A percentile compares a stretch with the other conserved stretches of the same genome.
Conservation (phyloP, 139 green algal species). For the Deuterostichococcus epilithicus region DNA sequence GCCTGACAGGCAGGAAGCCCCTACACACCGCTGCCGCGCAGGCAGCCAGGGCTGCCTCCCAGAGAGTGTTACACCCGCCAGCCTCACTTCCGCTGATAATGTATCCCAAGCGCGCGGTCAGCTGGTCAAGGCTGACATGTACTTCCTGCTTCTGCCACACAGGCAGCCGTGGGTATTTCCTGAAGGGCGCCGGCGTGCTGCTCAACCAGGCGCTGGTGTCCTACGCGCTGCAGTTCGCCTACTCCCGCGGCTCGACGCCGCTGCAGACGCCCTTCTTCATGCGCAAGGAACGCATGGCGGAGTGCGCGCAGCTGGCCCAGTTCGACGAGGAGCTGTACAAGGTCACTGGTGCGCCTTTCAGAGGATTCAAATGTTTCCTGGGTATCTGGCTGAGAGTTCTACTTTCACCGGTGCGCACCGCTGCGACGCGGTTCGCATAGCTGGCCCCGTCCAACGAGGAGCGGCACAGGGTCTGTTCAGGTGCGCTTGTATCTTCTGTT, state of each 20-base stretch:
- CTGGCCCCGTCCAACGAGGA: too few species aligned
- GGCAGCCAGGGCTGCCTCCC: slow-evolving; percentile 12
- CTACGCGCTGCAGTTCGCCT: slow-evolving; percentile 73
- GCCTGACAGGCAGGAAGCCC: too few species aligned
- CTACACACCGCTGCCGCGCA: too few species aligned
- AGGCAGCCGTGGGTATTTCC: slow-evolving; percentile 56
- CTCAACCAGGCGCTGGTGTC: slow-evolving; percentile 97
- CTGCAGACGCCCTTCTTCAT: slow-evolving; percentile 96
- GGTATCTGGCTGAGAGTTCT: too few species aligned
- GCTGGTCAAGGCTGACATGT: too few species aligned
- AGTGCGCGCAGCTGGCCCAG: slow-evolving; percentile 97
- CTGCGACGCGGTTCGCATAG: too few species aligned
- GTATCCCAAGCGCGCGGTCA: too few species aligned
- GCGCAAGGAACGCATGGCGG: slow-evolving; percentile 91
- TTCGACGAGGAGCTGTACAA: slow-evolving; percentile 99
- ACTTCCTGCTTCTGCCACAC: too few species aligned
- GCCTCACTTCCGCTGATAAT: neutral
- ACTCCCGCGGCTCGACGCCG: slow-evolving; percentile 64
- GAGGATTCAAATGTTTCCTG: too few species aligned
- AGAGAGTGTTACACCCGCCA: neutral
- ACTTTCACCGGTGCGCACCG: too few species aligned
- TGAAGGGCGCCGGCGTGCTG: slow-evolving; percentile 87
- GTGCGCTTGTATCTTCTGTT: too few species aligned
- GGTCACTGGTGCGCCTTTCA: slow-evolving; percentile 42
- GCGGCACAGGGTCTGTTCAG: too few species aligned